A percentile compares a stretch with the other conserved stretches of the same genome.
phyloP scores from a whole-genome alignment of 2,329 filamentous ascomycete species.

The Ambrosiella xylebori region DNA sequence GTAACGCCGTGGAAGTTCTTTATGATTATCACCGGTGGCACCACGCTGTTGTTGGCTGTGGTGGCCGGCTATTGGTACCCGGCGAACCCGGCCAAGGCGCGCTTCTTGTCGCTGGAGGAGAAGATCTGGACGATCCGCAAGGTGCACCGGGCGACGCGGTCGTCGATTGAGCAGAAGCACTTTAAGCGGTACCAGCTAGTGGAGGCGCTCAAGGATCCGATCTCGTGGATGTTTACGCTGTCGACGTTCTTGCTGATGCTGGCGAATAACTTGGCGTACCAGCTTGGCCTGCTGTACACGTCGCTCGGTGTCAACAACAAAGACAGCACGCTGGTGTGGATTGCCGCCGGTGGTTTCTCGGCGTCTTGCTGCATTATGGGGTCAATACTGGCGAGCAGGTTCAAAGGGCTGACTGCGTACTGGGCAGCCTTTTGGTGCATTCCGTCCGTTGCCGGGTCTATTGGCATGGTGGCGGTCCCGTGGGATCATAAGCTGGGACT shows the following conservation, averaged over 20 bases:
- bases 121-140: conserved; percentile 18
- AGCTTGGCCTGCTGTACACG: conserved; percentile 23
- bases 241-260: conserved; percentile 21
- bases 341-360: conserved; percentile 1
- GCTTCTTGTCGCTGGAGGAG: conserved; percentile 17
- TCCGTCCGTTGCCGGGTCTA: conserved; percentile 17
- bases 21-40: conserved; percentile 39
- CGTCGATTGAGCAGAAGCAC: conserved; percentile 21
- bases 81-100: conserved; percentile 24
- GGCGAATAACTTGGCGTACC: conserved; percentile 25
- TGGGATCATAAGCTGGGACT: conserved; percentile 17
- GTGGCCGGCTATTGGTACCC: conserved; percentile 40
- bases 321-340: conserved; percentile 23
- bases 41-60: conserved; percentile 34
- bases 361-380: conserved; percentile 12
- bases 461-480: conserved; percentile 17
- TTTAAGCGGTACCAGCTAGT: conserved; percentile 20
- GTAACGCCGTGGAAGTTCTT: conserved; percentile 38
- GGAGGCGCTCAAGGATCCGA: conserved; percentile 18
- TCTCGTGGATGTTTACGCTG: conserved; percentile 20
- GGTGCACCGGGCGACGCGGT: conserved; percentile 13
- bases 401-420: conserved; percentile 14
- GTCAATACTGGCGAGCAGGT: conserved; percentile 13
- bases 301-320: conserved; percentile 22
- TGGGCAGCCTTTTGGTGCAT: conserved; percentile 17